A percentile compares a stretch with the other conserved stretches of the same genome.
These are phyloP conservation scores for Camelina sativa DNA, from an alignment of 345 rosid genomes.

Conservation along the genomic window DNA sequence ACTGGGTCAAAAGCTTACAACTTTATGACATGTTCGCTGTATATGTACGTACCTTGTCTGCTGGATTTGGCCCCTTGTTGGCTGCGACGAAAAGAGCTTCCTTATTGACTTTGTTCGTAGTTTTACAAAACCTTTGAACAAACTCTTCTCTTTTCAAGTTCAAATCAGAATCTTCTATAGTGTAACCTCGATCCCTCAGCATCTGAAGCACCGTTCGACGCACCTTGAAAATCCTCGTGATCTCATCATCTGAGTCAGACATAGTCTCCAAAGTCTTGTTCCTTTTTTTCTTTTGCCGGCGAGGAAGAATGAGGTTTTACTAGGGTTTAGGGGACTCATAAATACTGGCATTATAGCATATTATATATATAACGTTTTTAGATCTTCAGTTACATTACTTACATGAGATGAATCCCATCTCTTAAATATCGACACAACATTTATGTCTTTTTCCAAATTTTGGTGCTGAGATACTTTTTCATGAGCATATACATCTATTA, in stretches of 20 bases:
- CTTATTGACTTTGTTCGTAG: constrained; percentile 46
- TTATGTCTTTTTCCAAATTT: background rate
- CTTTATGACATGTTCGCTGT: background rate
- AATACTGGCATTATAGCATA: background rate
- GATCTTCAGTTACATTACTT: constrained; percentile 1
- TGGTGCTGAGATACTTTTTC: background rate
- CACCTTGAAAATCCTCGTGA: constrained; percentile 56
- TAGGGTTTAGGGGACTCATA: constrained; percentile 27
- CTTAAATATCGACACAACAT: background rate
- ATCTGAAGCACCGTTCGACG: constrained; percentile 61
- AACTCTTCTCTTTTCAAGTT: constrained; percentile 56
- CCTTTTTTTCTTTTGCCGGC: constrained; percentile 20
- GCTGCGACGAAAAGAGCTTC: constrained; percentile 48
- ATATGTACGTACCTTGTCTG: constrained; percentile 52
- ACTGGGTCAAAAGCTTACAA: constrained; percentile 2
- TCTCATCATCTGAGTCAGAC: constrained; percentile 51
- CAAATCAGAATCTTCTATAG: constrained; percentile 52
- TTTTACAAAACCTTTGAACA: constrained; percentile 49
- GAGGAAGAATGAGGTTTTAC: background rate
- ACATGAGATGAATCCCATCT: background rate
- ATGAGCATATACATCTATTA: background rate
- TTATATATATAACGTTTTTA: background rate
- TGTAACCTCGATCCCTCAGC: constrained; percentile 63
- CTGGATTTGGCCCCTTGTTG: constrained; percentile 47
- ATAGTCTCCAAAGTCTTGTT: constrained; percentile 28